Evolutionary conservation across 306 rosid species (phyloP).

Genomic region (Clitoria ternatea): DNA sequence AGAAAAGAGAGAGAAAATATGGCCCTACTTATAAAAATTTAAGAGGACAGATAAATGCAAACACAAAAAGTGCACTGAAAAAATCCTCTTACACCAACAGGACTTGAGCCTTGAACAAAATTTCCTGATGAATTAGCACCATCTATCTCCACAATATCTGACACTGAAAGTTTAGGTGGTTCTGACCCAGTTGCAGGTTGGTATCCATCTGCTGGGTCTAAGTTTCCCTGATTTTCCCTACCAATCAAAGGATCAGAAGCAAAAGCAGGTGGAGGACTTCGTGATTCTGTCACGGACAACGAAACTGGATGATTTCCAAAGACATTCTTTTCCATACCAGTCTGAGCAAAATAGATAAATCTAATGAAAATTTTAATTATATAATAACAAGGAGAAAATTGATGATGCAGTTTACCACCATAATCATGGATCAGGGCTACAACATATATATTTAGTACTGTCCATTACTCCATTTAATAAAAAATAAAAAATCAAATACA

Average conservation of each 20-base stretch:
- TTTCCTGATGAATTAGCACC: conserved; percentile 61
- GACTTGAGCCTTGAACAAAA: conserved; percentile 64
- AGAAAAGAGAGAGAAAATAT: conserved; percentile 1
- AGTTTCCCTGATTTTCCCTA: conserved; percentile 44
- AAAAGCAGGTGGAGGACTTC: conserved; percentile 87
- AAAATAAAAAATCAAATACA: background rate
- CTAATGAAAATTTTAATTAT: background rate
- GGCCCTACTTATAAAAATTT: background rate
- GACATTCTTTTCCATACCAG: conserved; percentile 90
- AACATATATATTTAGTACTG: conserved; percentile 15
- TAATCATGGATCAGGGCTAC: conserved; percentile 4
- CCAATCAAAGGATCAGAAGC: conserved; percentile 74
- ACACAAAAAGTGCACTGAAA: conserved; percentile 12
- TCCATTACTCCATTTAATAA: no score
- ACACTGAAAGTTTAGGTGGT: conserved; percentile 46
- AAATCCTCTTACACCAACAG: conserved; percentile 66
- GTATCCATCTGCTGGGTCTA: conserved; percentile 41
- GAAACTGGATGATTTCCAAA: conserved; percentile 91
- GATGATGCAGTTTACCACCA: conserved; percentile 6
- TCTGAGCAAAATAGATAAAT: conserved; percentile 49
- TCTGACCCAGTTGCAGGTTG: conserved; percentile 48
- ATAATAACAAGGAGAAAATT: background rate
- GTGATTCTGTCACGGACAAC: conserved; percentile 54
- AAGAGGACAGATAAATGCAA: conserved; percentile 8
- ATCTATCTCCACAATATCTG: conserved; percentile 82